A percentile compares a stretch with the other conserved stretches of the same genome.
These are phyloP conservation scores for Ambrosiella cleistominuta DNA, from an alignment of 2,329 filamentous ascomycete species.

Conservation along the genomic window DNA sequence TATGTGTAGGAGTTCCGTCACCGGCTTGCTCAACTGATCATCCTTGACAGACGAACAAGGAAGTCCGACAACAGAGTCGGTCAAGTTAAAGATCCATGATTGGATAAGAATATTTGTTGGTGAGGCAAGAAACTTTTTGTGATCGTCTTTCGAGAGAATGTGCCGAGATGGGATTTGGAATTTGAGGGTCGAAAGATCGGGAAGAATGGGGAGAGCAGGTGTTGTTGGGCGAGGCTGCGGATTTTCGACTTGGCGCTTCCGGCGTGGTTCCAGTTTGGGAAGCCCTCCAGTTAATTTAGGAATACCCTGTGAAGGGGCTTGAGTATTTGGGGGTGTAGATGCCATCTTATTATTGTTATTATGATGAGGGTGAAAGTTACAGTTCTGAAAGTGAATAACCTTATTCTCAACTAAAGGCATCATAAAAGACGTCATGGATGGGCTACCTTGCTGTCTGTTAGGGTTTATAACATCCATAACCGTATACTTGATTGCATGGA, in stretches of 20 bases:
- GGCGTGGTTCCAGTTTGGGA: conserved; percentile 50
- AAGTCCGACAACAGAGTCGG: conserved; percentile 59
- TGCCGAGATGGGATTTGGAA: conserved; percentile 56
- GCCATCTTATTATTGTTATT: not conserved
- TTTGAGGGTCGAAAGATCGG: conserved; percentile 38
- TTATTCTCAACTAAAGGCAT: too few relatives aligned
- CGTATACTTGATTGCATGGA: not conserved
- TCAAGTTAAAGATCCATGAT: conserved; percentile 71
- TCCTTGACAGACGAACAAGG: conserved; percentile 43
- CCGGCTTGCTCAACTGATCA: conserved; percentile 38
- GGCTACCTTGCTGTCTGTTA: not conserved
- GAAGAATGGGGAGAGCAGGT: conserved; percentile 46
- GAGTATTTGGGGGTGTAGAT: not conserved
- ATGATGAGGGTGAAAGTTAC: not conserved
- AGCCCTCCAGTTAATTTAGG: conserved; percentile 33
- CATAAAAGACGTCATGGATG: conserved; percentile 4
- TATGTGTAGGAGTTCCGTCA: conserved; percentile 49
- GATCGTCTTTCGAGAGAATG: conserved; percentile 67
- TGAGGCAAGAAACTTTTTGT: conserved; percentile 63
- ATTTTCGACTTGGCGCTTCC: conserved; percentile 33
- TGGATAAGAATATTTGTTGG: conserved; percentile 58
- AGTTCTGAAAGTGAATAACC: too few relatives aligned
- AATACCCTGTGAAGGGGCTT: conserved; percentile 15
- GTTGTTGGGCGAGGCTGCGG: conserved; percentile 54
- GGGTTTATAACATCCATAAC: not conserved